These are phyloP conservation scores for Asterochloris sp. DNA, from an alignment of 139 green algal species.

Conservation along the genomic window DNA sequence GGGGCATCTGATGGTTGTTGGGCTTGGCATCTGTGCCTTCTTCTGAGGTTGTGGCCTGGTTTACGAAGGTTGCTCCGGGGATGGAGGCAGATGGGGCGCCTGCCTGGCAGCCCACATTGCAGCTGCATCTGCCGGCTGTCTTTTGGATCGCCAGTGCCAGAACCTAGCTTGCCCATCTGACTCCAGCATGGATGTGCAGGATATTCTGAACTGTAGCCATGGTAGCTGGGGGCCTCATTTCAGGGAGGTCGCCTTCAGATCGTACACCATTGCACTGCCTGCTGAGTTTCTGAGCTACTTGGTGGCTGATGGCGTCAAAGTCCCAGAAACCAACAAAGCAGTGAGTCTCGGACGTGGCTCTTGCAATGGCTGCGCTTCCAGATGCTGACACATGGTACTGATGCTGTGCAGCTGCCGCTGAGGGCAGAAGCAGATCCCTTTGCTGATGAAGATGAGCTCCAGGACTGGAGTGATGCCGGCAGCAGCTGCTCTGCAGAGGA, in stretches of 20 bases:
- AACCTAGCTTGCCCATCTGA: too few relatives aligned
- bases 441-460: constrained; percentile 28
- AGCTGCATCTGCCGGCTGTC: too few relatives aligned
- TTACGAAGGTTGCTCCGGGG: too few relatives aligned
- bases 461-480: constrained; percentile 23
- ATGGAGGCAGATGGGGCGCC: too few relatives aligned
- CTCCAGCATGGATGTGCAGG: neutral
- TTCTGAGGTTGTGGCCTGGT: too few relatives aligned
- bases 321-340: constrained; percentile 37
- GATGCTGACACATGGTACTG: neutral
- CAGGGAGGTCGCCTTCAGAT: constrained; percentile 21
- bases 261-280: constrained; percentile 42
- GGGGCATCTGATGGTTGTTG: too few relatives aligned
- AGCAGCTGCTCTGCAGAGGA: constrained; percentile 10
- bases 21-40: too few relatives aligned
- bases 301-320: constrained; percentile 57
- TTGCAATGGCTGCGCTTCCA: neutral
- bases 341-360: constrained; percentile 23
- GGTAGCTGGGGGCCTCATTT: constrained; percentile 53
- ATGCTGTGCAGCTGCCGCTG: neutral
- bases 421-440: neutral
- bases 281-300: constrained; percentile 56
- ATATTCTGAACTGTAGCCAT: constrained; percentile 47
- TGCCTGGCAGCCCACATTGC: too few relatives aligned
- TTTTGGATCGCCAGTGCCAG: too few relatives aligned